Conservation (phyloP, 2,329 filamentous ascomycete genomes). For the Exophiala oligosperma region DNA sequence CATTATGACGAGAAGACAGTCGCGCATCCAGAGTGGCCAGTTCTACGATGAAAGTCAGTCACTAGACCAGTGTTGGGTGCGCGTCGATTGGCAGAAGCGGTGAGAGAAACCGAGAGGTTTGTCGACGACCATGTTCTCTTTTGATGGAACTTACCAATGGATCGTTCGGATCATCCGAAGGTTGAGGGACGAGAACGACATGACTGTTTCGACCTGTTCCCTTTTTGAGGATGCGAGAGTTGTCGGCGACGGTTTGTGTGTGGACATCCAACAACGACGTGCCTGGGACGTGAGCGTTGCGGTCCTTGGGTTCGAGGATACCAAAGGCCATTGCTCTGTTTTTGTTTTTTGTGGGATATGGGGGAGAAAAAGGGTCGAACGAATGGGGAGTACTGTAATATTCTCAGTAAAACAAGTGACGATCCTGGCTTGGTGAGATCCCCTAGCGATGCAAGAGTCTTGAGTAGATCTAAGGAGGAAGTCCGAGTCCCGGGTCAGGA, state of each 20-base stretch:
- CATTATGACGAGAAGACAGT: background rate
- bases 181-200: conserved; percentile 9
- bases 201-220: conserved; percentile 7
- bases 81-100: no score
- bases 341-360: no score
- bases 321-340: background rate
- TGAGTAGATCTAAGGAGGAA: no score
- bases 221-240: conserved; percentile 1
- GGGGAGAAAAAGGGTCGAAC: no score
- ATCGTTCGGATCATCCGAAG: conserved; percentile 7
- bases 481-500: no score
- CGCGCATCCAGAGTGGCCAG: conserved; percentile 7
- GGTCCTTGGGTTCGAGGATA: background rate
- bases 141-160: background rate
- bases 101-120: no score
- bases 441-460: no score
- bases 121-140: no score
- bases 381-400: no score
- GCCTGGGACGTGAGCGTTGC: conserved; percentile 1
- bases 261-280: background rate
- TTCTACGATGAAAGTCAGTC: conserved; percentile 2
- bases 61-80: no score
- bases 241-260: background rate
- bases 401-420: no score
- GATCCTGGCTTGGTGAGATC: no score